Evolutionary conservation across 2,329 filamentous ascomycete genomes (phyloP).

Genomic region (Aspergillus sergii): DNA sequence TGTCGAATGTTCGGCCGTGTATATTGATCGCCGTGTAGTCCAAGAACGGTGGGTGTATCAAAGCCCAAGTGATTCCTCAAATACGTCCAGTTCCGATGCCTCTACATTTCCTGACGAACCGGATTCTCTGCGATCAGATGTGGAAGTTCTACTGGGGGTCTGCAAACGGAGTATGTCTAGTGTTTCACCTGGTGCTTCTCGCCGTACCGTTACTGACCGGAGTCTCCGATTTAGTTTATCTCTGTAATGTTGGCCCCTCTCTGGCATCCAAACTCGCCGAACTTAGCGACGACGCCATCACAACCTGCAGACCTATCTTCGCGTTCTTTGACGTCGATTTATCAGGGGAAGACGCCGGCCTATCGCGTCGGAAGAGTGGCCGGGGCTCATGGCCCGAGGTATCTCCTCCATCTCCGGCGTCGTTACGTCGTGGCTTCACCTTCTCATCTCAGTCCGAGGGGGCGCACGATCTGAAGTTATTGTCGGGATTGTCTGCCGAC

Average conservation of each 20-base stretch:
- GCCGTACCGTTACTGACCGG: conserved; percentile 17
- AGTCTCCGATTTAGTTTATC: conserved; percentile 47
- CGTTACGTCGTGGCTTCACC: conserved; percentile 42
- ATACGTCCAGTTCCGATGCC: conserved; percentile 26
- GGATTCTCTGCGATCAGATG: conserved; percentile 50
- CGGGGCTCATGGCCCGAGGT: conserved; percentile 34
- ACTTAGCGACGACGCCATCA: conserved; percentile 49
- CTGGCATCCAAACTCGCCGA: conserved; percentile 57
- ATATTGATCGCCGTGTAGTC: conserved; percentile 49
- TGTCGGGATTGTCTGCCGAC: conserved; percentile 53
- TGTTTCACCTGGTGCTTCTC: conserved; percentile 17
- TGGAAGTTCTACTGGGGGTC: conserved; percentile 52
- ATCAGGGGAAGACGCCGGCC: conserved; percentile 39
- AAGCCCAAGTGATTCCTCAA: conserved; percentile 29
- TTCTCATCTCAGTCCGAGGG: conserved; percentile 49
- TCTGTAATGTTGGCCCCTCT: conserved; percentile 55
- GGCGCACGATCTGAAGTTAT: conserved; percentile 51
- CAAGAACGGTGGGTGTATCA: conserved; percentile 48
- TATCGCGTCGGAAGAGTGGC: conserved; percentile 33
- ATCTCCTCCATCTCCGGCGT: conserved; percentile 34
- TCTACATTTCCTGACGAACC: conserved; percentile 42
- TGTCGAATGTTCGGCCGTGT: conserved; percentile 48
- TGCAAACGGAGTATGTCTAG: conserved; percentile 55
- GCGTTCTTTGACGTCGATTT: conserved; percentile 58
- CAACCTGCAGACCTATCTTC: conserved; percentile 56